Conservation (phyloP, 2,329 filamentous ascomycete species). For the Endothia cerciana region DNA sequence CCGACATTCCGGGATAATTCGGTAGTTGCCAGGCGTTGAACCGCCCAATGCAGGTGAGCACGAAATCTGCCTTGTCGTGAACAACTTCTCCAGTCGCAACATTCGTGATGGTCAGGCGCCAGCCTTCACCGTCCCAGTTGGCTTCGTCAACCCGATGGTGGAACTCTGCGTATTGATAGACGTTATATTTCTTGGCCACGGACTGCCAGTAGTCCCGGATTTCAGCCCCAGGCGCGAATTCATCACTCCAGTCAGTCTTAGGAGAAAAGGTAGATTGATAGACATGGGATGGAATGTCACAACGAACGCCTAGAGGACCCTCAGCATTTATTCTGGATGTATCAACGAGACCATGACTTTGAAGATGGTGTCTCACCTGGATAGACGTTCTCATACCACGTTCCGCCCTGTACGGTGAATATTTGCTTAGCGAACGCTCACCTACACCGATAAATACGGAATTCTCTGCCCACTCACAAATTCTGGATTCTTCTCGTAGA, state of each 20-base stretch:
- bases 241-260: constrained; percentile 70
- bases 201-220: constrained; percentile 70
- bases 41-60: constrained; percentile 66
- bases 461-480: constrained; percentile 52
- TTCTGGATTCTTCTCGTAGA: constrained; percentile 70
- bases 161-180: constrained; percentile 62
- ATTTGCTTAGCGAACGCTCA: constrained; percentile 16
- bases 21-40: constrained; percentile 70
- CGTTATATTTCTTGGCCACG: constrained; percentile 64
- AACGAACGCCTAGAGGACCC: constrained; percentile 53
- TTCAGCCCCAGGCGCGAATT: constrained; percentile 68
- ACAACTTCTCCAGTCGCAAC: constrained; percentile 43
- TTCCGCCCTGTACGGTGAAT: constrained; percentile 47
- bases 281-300: constrained; percentile 71
- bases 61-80: constrained; percentile 58
- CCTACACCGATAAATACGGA: no score
- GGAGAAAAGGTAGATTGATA: constrained; percentile 72
- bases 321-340: neutral
- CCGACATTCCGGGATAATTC: constrained; percentile 59
- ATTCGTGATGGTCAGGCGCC: constrained; percentile 56
- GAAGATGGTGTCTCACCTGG: constrained; percentile 45
- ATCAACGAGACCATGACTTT: neutral
- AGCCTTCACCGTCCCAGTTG: constrained; percentile 61
- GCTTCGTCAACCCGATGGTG: constrained; percentile 58
- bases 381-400: constrained; percentile 61